phyloP scores from a whole-genome alignment of 257 asterid species.

The Capsicum pubescens region DNA sequence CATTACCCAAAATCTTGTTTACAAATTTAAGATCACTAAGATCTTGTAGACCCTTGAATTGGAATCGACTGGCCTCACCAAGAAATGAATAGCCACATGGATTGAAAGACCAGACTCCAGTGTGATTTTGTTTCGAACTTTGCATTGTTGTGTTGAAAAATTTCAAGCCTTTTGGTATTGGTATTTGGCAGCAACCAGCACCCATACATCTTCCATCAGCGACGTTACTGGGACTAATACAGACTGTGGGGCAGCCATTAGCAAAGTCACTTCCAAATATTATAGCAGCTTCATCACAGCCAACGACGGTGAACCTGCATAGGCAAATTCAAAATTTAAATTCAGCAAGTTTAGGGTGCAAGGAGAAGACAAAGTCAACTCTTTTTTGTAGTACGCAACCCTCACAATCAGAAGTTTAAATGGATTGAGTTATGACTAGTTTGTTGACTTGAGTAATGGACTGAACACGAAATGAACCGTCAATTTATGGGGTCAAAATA shows the following conservation, averaged over 20 bases:
- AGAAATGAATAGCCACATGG: slow-evolving; percentile 74
- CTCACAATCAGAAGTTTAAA: not conserved
- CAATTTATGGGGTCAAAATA: not conserved
- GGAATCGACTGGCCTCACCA: slow-evolving; percentile 54
- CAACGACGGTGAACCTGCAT: slow-evolving; percentile 49
- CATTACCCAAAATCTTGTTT: slow-evolving; percentile 34
- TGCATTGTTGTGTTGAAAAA: not conserved
- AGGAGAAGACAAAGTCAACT: not conserved
- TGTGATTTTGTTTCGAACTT: slow-evolving; percentile 42
- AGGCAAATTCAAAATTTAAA: not conserved
- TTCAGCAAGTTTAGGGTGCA: not conserved
- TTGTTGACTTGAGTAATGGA: not conserved
- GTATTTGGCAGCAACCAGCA: slow-evolving; percentile 75
- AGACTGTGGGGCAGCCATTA: slow-evolving; percentile 59
- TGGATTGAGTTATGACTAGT: not conserved
- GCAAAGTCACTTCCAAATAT: slow-evolving; percentile 43
- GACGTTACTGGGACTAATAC: slow-evolving; percentile 48
- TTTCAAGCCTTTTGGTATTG: slow-evolving; percentile 60
- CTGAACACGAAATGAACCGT: not conserved
- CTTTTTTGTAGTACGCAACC: not conserved
- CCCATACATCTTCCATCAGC: slow-evolving; percentile 59
- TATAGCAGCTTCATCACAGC: slow-evolving; percentile 65
- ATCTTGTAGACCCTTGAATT: slow-evolving; percentile 55
- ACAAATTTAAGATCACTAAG: slow-evolving; percentile 51
- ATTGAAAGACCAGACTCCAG: slow-evolving; percentile 44